Percentiles rank a stretch among this genome's conserved stretches.
Evolutionary conservation across 805 yeast species (phyloP).

Genomic region (Lipomyces japonicus): DNA sequence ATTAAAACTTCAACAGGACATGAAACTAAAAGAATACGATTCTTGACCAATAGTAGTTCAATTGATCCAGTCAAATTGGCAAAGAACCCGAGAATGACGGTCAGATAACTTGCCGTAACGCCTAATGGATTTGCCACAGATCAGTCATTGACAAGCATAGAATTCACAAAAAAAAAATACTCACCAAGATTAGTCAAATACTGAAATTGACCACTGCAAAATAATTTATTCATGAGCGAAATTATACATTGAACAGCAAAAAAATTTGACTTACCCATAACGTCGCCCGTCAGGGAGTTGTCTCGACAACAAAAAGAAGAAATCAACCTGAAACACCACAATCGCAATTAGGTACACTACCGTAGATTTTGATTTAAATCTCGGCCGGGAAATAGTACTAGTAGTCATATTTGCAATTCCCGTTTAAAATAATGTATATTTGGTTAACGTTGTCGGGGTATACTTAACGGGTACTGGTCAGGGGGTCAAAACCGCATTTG

Average conservation of each 20-base stretch:
- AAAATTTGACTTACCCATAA: conserved; percentile 12
- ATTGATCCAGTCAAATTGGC: conserved; percentile 12
- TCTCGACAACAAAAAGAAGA: conserved; percentile 5
- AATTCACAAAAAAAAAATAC: background rate
- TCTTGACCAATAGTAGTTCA: conserved; percentile 7
- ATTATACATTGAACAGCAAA: background rate
- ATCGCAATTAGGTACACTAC: conserved; percentile 9
- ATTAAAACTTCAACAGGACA: conserved; percentile 21
- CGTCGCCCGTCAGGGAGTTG: conserved; percentile 6
- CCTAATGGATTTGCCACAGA: conserved; percentile 1
- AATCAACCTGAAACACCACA: conserved; percentile 12
- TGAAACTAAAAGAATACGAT: conserved; percentile 6
- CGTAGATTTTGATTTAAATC: conserved; percentile 6
- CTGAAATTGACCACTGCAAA: conserved; percentile 20
- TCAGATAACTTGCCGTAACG: conserved; percentile 15
- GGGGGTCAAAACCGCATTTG: too few relatives aligned
- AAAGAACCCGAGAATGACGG: conserved; percentile 17
- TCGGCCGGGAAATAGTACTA: background rate
- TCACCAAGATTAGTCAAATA: conserved; percentile 21
- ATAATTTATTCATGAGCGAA: background rate
- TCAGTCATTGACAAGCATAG: background rate
- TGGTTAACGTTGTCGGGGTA: too few relatives aligned
- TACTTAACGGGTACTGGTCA: too few relatives aligned
- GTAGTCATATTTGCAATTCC: too few relatives aligned
- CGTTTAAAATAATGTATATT: too few relatives aligned